These are phyloP conservation scores for Fomes fomentarius DNA, from an alignment of 1,284 basidiomycete species.

Conservation along the genomic window DNA sequence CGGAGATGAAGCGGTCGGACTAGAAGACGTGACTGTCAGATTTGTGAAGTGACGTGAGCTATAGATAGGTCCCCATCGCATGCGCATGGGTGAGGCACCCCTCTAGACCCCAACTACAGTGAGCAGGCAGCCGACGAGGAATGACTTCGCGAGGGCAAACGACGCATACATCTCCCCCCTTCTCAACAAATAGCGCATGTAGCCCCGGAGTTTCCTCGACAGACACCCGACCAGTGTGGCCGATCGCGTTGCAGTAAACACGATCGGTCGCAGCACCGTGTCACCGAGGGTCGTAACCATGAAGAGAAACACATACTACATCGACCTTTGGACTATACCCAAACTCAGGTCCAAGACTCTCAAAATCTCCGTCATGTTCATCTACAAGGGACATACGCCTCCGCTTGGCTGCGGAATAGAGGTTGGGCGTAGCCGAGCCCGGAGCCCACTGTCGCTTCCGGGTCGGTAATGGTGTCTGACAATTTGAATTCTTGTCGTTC, in stretches of 20 bases:
- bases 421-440: constrained; percentile 34
- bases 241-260: constrained; percentile 5
- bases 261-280: constrained; percentile 5
- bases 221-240: not conserved
- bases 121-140: no score
- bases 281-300: not conserved
- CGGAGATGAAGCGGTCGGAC: constrained; percentile 52
- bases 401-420: constrained; percentile 37
- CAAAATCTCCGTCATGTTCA: constrained; percentile 19
- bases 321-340: constrained; percentile 19
- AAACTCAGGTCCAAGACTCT: constrained; percentile 24
- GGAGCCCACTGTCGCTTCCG: constrained; percentile 34
- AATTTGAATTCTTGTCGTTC: constrained; percentile 16
- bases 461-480: constrained; percentile 20
- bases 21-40: constrained; percentile 19
- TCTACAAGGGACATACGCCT: constrained; percentile 34
- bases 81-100: no score
- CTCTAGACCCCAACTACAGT: no score
- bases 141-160: no score
- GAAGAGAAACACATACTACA: constrained; percentile 17
- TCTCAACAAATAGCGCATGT: no score
- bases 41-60: not conserved
- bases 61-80: no score
- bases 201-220: no score
- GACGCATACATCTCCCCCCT: no score